Percentiles rank a stretch among this genome's conserved stretches.
phyloP scores from a whole-genome alignment of 352 stramenopile species.

The Globisporangium perplexum region DNA sequence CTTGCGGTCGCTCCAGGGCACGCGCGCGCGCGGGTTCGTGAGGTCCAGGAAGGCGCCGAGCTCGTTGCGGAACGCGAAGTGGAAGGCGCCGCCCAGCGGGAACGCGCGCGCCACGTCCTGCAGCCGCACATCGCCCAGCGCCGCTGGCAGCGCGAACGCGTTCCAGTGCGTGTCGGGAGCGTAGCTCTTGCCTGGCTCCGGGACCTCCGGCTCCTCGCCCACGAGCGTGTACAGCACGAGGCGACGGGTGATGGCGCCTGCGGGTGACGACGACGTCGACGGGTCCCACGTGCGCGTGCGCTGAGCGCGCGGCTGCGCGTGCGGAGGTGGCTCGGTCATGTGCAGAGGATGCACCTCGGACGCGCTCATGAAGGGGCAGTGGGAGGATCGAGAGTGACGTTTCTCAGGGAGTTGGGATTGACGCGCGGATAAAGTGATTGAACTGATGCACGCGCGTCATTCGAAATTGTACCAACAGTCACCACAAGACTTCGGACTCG shows the following conservation, averaged over 20 bases:
- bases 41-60: conserved; percentile 64
- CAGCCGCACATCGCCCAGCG: conserved; percentile 27
- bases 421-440: neutral
- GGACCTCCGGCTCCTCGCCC: conserved; percentile 47
- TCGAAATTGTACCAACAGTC: no score
- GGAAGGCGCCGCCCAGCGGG: conserved; percentile 55
- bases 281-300: conserved; percentile 16
- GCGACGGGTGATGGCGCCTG: conserved; percentile 2
- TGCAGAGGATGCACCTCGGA: conserved; percentile 22
- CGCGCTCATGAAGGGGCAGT: conserved; percentile 7
- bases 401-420: neutral
- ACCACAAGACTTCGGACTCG: no score
- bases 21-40: conserved; percentile 54
- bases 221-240: conserved; percentile 69
- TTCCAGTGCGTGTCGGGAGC: conserved; percentile 63
- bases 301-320: conserved; percentile 13
- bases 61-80: conserved; percentile 77
- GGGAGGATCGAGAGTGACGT: neutral
- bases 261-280: conserved; percentile 4
- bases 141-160: conserved; percentile 41
- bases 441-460: neutral
- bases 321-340: conserved; percentile 11
- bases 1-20: conserved; percentile 59
- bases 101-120: conserved; percentile 63
- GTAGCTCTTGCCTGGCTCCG: conserved; percentile 37